phyloP scores from a whole-genome alignment of 2,329 filamentous ascomycete genomes.

The Leptodontidium sp. region DNA sequence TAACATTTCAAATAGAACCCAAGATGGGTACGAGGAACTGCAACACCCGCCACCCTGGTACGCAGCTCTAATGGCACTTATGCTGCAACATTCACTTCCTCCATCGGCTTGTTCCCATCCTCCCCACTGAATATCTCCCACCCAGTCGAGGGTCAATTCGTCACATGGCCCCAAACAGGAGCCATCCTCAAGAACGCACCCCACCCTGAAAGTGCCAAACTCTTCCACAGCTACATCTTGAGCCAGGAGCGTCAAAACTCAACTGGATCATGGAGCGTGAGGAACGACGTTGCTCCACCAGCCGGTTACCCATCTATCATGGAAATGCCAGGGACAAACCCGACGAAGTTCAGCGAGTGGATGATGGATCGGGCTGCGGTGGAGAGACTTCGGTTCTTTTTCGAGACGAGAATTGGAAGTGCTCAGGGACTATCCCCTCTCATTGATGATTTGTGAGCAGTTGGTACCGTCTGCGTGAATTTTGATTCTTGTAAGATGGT shows the following conservation, averaged over 20 bases:
- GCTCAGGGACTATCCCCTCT: conserved; percentile 52
- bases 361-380: conserved; percentile 50
- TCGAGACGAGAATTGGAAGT: conserved; percentile 50
- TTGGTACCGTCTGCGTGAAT: background rate
- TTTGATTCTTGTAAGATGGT: background rate
- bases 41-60: conserved; percentile 52
- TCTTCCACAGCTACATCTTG: conserved; percentile 57
- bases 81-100: conserved; percentile 49
- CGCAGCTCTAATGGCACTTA: conserved; percentile 40
- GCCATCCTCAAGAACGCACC: conserved; percentile 58
- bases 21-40: conserved; percentile 62
- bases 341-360: conserved; percentile 47
- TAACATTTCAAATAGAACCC: conserved; percentile 36
- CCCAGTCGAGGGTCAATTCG: conserved; percentile 50
- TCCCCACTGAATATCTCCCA: background rate
- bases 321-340: conserved; percentile 45
- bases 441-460: conserved; percentile 39
- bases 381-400: conserved; percentile 50
- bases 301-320: conserved; percentile 43
- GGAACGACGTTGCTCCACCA: conserved; percentile 44
- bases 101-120: conserved; percentile 25
- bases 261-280: conserved; percentile 45
- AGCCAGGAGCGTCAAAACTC: conserved; percentile 51
- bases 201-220: conserved; percentile 59
- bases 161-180: conserved; percentile 57